phyloP scores from a whole-genome alignment of 2,329 filamentous ascomycete species.

The Colletotrichum kahawae region DNA sequence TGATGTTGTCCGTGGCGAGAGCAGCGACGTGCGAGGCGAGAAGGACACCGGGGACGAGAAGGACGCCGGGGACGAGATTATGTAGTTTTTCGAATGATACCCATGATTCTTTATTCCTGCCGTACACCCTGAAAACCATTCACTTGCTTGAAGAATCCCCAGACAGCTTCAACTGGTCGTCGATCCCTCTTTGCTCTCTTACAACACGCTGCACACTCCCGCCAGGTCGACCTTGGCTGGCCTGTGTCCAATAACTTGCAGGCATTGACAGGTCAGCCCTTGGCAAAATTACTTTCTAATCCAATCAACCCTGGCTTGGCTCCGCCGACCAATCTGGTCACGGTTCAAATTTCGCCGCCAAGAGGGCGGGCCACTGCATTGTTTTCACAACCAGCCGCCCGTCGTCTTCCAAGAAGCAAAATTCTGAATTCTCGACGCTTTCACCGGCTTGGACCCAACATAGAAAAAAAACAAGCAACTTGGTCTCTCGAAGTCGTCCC shows the following conservation, averaged over 20 bases:
- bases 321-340: background rate
- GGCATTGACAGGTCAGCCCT: background rate
- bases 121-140: background rate
- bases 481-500: background rate
- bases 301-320: slow-evolving; percentile 6
- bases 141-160: background rate
- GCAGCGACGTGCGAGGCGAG: slow-evolving; percentile 48
- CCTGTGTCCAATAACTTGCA: background rate
- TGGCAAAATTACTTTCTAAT: background rate
- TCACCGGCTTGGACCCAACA: background rate
- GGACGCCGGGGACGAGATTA: slow-evolving; percentile 19
- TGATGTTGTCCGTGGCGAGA: slow-evolving; percentile 35
- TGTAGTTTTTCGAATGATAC: background rate
- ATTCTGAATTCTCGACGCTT: background rate
- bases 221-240: background rate
- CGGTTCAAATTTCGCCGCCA: background rate
- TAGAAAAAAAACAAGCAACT: background rate
- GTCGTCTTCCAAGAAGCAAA: background rate
- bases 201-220: background rate
- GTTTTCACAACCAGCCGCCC: background rate
- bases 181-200: background rate
- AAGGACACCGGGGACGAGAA: slow-evolving; percentile 22
- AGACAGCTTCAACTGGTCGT: background rate
- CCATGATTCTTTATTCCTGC: background rate
- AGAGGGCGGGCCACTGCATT: background rate